Conservation (phyloP, 352 stramenopile species). For the Globisporangium abappressorium region DNA sequence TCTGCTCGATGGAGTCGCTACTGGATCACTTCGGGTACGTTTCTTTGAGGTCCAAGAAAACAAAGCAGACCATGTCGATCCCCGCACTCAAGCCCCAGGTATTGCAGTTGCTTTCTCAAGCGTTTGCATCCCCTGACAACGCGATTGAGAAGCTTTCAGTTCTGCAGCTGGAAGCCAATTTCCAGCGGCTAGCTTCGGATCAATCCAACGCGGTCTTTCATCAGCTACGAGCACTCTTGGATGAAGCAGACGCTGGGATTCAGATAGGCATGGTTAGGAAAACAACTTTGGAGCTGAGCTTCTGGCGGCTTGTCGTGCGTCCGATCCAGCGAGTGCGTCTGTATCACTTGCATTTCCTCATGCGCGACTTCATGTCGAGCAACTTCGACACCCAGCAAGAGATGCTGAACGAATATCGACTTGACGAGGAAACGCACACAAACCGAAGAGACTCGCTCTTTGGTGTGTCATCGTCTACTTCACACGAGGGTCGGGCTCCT, state of each 20-base stretch:
- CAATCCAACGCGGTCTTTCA: slow-evolving; percentile 2
- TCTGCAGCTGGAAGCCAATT: slow-evolving; percentile 20
- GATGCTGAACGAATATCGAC: neutral
- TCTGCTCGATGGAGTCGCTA: slow-evolving; percentile 30
- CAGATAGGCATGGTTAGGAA: slow-evolving; percentile 24
- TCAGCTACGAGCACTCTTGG: slow-evolving; percentile 18
- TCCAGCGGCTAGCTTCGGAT: slow-evolving; percentile 5
- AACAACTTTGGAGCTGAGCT: slow-evolving; percentile 24
- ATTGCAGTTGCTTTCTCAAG: slow-evolving; percentile 6
- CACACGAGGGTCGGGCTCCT: neutral
- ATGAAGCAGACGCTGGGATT: slow-evolving; percentile 25
- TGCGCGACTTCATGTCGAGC: slow-evolving; percentile 21
- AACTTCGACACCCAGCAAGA: neutral
- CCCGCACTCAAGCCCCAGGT: slow-evolving; percentile 13
- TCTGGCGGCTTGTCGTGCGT: slow-evolving; percentile 42
- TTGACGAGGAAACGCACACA: neutral
- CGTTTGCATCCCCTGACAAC: slow-evolving; percentile 3
- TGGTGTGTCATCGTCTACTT: neutral
- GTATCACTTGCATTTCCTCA: slow-evolving; percentile 28
- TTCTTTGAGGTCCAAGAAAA: slow-evolving; percentile 27
- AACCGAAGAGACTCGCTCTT: slow-evolving; percentile 6
- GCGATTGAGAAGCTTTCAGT: slow-evolving; percentile 18
- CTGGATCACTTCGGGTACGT: slow-evolving; percentile 33
- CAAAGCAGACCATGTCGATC: slow-evolving; percentile 26
- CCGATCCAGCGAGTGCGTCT: slow-evolving; percentile 36